A percentile compares a stretch with the other conserved stretches of the same genome.
phyloP scores from a whole-genome alignment of 768 basidiomycete species.

The Amanita polypyramis region DNA sequence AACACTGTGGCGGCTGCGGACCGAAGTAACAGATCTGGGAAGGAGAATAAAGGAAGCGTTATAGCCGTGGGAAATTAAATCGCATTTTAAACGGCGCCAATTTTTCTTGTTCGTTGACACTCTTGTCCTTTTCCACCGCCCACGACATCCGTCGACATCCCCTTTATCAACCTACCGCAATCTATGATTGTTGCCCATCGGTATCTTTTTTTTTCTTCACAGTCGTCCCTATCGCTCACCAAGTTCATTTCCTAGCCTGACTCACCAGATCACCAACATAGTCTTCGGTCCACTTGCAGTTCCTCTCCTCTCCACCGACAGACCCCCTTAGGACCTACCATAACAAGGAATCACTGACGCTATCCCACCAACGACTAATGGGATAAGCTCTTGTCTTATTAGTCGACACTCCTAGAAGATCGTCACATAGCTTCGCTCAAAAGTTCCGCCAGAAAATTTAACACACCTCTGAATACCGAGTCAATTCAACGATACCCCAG shows the following conservation, averaged over 20 bases:
- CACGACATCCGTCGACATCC: constrained; percentile 8
- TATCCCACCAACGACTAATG: constrained; percentile 33
- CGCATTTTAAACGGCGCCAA: not conserved
- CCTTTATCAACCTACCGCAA: constrained; percentile 19
- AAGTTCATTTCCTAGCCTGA: constrained; percentile 24
- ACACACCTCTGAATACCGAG: not conserved
- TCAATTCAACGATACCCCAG: constrained; percentile 10
- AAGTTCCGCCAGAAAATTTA: not conserved
- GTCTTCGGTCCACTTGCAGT: constrained; percentile 52
- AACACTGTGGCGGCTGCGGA: constrained; percentile 63
- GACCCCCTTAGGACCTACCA: constrained; percentile 60
- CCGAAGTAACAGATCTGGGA: constrained; percentile 33
- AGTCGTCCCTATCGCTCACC: constrained; percentile 8
- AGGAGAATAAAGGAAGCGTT: constrained; percentile 34
- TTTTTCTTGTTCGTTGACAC: constrained; percentile 1
- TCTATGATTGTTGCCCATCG: constrained; percentile 44
- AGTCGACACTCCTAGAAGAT: constrained; percentile 23
- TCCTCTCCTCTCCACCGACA: constrained; percentile 57
- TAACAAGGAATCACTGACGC: constrained; percentile 10
- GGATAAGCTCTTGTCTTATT: constrained; percentile 27
- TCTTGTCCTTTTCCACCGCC: constrained; percentile 9
- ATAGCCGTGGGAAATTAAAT: constrained; percentile 6
- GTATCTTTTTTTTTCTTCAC: constrained; percentile 16
- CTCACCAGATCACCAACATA: constrained; percentile 43
- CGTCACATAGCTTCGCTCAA: constrained; percentile 11